Evolutionary conservation across 1,284 basidiomycete species (phyloP), one percentile per base, ranked within the genome.

Genomic region (Melampsora allii-populina): DNA sequence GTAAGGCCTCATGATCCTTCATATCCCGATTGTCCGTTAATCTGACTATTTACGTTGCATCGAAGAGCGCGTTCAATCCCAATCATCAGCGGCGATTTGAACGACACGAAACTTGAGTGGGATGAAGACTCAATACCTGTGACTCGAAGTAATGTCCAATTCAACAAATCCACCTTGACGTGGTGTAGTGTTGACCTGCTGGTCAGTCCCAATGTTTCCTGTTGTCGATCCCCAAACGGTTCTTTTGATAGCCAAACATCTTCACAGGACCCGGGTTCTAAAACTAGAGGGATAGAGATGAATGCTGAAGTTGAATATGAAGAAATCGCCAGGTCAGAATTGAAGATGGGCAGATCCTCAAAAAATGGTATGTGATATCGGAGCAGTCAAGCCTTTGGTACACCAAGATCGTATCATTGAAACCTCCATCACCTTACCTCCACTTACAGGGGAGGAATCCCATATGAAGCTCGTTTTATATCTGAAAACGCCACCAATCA

Each of bases 161-260:
- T 73, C 50, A 73, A 73, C 42, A 65, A 59, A 10, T 31, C n/a
- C 31, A 64, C 63, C 14, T 59, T 73, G 63, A 73, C 69, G 4
- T 73, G 69, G 69, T 42, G 53, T 66, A 59, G 69, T 53, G 45
- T 73, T 39, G 48, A 29, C 45, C 12, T 53, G 31, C 10, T 36
- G 59, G 24, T 33, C 14, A 2, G 36, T 58, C 27, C 17, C 7
- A 59, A 31, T 14, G 50, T 48, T 9, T 27, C 19, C 27, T 17
- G 24, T 17, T 12, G 48, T 4, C 29, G n/a, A 59, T 67, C 14
- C 33, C 61, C 10, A 45, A 29, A 31, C 33, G 17, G 6, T 68
- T 46, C 12, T 29, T 45, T 68, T 60, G 36, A 9, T 36, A 68
- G 58, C n/a, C 19, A 17, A 48, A 45, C 27, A 46, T 48, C 33